Conservation (phyloP, 148 eudicot genomes). For the Chenopodium suecicum region DNA sequence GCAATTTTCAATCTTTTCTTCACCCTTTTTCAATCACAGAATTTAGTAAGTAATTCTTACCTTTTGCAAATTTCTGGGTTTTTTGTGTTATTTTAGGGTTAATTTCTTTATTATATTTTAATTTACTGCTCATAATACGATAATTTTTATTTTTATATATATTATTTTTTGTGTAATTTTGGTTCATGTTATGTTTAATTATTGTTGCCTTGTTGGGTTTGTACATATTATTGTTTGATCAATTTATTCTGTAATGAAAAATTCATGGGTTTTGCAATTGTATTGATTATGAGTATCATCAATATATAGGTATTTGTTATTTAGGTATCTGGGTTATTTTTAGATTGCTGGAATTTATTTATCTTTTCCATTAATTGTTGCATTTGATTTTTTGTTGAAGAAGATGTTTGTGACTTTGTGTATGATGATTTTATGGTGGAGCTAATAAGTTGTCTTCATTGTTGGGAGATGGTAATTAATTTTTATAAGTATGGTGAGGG, state of each 20-base stretch:
- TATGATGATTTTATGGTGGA: neutral
- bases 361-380: neutral
- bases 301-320: neutral
- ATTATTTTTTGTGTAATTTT: neutral
- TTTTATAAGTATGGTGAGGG: neutral
- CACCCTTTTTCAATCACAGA: neutral
- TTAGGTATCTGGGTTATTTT: neutral
- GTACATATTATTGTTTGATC: neutral
- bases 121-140: neutral
- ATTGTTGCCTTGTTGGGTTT: neutral
- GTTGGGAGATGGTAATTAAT: neutral
- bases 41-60: slow-evolving; percentile 14
- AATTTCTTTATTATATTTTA: neutral
- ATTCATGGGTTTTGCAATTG: neutral
- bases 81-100: slow-evolving; percentile 3
- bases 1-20: neutral
- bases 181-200: neutral
- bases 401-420: neutral
- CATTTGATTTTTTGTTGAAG: neutral
- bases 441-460: neutral
- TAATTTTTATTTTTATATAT: neutral
- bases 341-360: neutral
- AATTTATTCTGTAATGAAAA: neutral
- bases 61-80: neutral
- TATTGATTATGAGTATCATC: neutral